Conservation (phyloP, 345 rosid genomes). For the Citrus mangshanensis region DNA sequence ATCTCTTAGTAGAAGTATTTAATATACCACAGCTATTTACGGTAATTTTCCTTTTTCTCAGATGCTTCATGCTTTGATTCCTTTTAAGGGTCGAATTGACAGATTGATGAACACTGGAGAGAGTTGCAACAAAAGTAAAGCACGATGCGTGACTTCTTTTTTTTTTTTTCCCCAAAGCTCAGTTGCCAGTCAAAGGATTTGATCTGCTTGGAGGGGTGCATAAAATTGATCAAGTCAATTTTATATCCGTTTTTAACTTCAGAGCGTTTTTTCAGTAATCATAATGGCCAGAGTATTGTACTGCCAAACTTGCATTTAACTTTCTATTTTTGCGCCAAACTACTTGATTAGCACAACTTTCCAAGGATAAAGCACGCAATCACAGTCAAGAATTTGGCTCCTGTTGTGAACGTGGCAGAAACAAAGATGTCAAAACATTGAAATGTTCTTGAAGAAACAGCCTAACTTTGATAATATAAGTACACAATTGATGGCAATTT, state of each 20-base stretch:
- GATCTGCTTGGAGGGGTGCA: not conserved
- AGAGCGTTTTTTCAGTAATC: not conserved
- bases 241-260: not conserved
- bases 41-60: not conserved
- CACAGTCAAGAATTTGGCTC: not conserved
- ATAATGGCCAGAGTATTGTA: not conserved
- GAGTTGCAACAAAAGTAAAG: not conserved
- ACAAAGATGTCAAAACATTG: conserved; percentile 8
- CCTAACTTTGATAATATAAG: not conserved
- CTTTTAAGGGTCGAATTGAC: not conserved
- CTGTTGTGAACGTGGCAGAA: not conserved
- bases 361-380: not conserved
- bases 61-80: not conserved
- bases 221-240: not conserved
- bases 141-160: too few species aligned
- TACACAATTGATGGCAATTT: not conserved
- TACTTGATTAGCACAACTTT: not conserved
- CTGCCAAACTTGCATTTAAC: not conserved
- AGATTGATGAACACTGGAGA: too few species aligned
- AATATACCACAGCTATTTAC: not conserved
- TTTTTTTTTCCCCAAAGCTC: too few species aligned
- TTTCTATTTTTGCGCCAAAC: not conserved
- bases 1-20: not conserved
- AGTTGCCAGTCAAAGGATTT: not conserved
- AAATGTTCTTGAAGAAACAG: not conserved